These are phyloP conservation scores for Triticum monococcum DNA, from an alignment of 176 grass and related monocot genomes.

Conservation along the genomic window DNA sequence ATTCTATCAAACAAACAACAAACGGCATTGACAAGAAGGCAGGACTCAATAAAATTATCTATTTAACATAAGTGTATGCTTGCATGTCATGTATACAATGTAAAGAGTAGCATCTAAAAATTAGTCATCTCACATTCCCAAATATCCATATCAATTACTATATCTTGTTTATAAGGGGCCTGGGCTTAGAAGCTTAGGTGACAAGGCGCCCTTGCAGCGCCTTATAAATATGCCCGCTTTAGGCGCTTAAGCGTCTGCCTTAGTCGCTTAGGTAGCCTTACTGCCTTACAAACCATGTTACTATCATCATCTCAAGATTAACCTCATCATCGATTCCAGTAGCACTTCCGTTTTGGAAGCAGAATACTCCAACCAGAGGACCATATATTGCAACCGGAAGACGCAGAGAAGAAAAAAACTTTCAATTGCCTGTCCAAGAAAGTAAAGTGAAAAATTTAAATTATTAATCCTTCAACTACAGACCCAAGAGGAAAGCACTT, in stretches of 20 bases:
- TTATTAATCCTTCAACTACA: background rate
- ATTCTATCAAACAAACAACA: too few species aligned
- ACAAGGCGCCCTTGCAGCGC: too few species aligned
- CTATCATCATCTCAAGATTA: background rate
- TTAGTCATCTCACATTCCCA: background rate
- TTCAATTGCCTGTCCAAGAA: background rate
- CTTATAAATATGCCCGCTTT: too few species aligned
- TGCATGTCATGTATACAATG: too few species aligned
- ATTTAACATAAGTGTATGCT: too few species aligned
- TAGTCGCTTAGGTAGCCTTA: too few species aligned
- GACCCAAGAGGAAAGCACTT: background rate
- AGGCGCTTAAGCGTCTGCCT: too few species aligned
- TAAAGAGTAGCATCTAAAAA: background rate
- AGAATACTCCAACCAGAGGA: background rate
- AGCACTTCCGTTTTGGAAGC: background rate
- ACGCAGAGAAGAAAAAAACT: background rate
- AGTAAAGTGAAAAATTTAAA: background rate
- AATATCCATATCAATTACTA: background rate
- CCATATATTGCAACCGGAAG: background rate
- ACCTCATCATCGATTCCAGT: background rate
- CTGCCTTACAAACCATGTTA: background rate
- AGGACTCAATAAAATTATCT: too few species aligned
- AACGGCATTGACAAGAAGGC: too few species aligned
- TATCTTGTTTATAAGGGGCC: too few species aligned
- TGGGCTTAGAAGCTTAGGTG: too few species aligned